phyloP scores from a whole-genome alignment of 768 basidiomycete genomes.

The Artomyces pyxidatus region DNA sequence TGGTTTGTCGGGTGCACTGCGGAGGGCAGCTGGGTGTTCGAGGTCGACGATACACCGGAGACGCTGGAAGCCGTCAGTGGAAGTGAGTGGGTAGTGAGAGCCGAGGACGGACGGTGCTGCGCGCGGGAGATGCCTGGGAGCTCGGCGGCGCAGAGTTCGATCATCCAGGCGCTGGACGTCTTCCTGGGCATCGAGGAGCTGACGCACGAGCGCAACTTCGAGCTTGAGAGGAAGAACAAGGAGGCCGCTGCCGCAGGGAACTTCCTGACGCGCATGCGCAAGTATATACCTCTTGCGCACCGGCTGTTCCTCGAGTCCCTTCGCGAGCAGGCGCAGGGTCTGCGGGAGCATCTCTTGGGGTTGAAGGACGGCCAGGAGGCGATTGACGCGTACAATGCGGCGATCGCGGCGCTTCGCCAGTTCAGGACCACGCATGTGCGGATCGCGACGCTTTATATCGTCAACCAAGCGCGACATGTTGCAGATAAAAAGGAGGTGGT shows the following conservation, averaged over 20 bases:
- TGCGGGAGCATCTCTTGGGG: not conserved
- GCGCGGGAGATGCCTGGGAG: not conserved
- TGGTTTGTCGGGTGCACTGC: not conserved
- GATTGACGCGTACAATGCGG: not conserved
- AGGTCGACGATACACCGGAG: not conserved
- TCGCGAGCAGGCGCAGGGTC: not conserved
- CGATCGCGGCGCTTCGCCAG: not conserved
- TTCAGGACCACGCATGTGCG: constrained; percentile 1
- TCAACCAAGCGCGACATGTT: not conserved
- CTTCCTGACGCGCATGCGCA: constrained; percentile 1
- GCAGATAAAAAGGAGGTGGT: not conserved
- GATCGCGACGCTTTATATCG: constrained; percentile 3
- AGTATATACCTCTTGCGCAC: constrained; percentile 1
- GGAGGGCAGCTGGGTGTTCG: not conserved
- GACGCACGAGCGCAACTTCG: constrained; percentile 1
- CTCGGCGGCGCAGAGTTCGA: constrained; percentile 3
- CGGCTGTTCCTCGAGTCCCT: not conserved
- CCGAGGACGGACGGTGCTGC: not conserved
- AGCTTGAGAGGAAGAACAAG: too few species aligned
- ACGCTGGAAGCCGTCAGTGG: not conserved
- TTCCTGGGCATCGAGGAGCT: constrained; percentile 1
- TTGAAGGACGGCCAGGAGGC: not conserved
- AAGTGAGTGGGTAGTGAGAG: not conserved
- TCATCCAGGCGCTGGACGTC: constrained; percentile 2
- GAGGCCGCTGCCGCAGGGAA: not conserved